Base-by-base conservation (phyloP, 139 green algal genomes). In the Bryopsis sp. region DNA sequence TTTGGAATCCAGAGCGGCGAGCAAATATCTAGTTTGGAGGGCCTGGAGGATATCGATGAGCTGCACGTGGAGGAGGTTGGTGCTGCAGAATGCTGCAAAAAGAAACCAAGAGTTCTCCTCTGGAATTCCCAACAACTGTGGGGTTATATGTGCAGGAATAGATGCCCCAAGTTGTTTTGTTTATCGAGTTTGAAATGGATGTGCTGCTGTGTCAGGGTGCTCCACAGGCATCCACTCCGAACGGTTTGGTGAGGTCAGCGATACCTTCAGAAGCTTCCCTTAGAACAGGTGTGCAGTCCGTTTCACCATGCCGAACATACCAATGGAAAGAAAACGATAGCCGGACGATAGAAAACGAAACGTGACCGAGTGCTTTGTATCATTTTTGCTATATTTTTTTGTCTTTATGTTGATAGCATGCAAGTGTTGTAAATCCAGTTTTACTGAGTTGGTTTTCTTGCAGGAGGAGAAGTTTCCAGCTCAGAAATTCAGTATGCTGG, bases 1-100 rank as follows among this genome's bases (percentile, higher is more conserved):
- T 15, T 11, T 39, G 28, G 43, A 47, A n/a, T 64, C 22, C 63
- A 82, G 71, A 88, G 67, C 36, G 81, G 81, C 22, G 82, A 88
- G 60, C 24, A 33, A 35, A 70, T 88, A 29, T 71, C 50, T 11
- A 71, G 48, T 2, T 60, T 86, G 31, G 81, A 87, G 47, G 76
- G 85, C 48, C 70, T 88, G 71, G 81, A 88, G 57, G 82, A 88
- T 58, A 88, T 88, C 31, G 82, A 88, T 64, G 82, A 88, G 67
- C 67, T 88, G 22, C 68, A 81, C 37, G 81, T 88, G 2, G 63
- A 77, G 31, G 81, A 88, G 71, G 78, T 57, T 5, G 54, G 54
- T 11, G 54, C 26, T 33, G 11, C n/a, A 11, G 7, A 63, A 15
- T n/a, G n/a, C 8, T 29, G 19, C 54, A 63, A 63, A 19, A 19